These are phyloP conservation scores for Ormosia emarginata DNA, from an alignment of 306 rosid species.

Conservation along the genomic window DNA sequence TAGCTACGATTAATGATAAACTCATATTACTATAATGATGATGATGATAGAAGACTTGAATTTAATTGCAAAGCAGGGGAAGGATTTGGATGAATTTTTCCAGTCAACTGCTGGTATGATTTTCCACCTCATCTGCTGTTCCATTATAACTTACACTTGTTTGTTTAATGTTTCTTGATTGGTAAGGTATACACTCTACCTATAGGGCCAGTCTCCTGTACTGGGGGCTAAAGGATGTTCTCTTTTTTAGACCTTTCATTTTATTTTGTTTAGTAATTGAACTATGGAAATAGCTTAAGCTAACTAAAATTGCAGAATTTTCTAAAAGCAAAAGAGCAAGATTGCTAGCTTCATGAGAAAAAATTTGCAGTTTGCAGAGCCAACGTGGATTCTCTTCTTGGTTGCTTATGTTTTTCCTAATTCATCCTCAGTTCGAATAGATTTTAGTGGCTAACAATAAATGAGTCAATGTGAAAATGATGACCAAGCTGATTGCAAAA, in stretches of 20 bases:
- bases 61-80: conserved; percentile 61
- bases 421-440: too few relatives aligned
- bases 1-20: not conserved
- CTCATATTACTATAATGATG: not conserved
- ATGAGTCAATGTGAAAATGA: not conserved
- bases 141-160: not conserved
- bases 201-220: not conserved
- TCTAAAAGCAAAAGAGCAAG: too few relatives aligned
- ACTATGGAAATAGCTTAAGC: too few relatives aligned
- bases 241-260: too few relatives aligned
- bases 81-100: conserved; percentile 81
- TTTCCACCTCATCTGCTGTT: not conserved
- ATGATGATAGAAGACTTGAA: not conserved
- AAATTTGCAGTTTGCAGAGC: too few relatives aligned
- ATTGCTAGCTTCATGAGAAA: too few relatives aligned
- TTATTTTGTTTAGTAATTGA: too few relatives aligned
- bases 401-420: too few relatives aligned
- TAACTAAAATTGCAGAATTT: too few relatives aligned
- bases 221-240: too few relatives aligned
- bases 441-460: too few relatives aligned
- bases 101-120: conserved; percentile 78
- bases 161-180: not conserved
- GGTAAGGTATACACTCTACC: not conserved
- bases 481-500: not conserved
- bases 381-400: too few relatives aligned